These are phyloP conservation scores for Chlamydomonas incerta DNA, from an alignment of 139 green algal genomes.

Conservation along the genomic window DNA sequence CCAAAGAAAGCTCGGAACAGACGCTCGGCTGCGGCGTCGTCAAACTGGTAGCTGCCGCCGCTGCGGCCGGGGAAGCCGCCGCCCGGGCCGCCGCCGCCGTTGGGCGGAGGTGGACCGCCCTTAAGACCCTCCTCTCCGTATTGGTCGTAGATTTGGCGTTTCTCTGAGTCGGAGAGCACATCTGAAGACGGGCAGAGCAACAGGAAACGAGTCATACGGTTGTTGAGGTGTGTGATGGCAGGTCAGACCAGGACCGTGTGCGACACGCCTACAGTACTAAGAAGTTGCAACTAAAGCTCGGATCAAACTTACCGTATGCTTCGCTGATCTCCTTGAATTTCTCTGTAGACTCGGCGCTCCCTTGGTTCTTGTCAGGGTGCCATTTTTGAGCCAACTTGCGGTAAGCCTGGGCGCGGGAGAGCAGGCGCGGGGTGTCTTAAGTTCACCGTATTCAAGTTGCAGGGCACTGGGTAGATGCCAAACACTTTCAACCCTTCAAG, in stretches of 20 bases:
- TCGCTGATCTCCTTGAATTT: conserved; percentile 62
- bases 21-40: conserved; percentile 22
- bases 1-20: conserved; percentile 37
- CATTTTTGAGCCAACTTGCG: conserved; percentile 88
- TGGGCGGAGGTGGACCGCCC: conserved; percentile 20
- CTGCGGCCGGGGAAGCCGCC: conserved; percentile 35
- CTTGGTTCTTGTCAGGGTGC: conserved; percentile 78
- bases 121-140: conserved; percentile 62
- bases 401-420: conserved; percentile 67
- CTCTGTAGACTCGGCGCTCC: conserved; percentile 52
- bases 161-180: conserved; percentile 36
- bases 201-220: too few species aligned
- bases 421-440: too few species aligned
- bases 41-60: conserved; percentile 46
- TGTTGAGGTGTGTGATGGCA: too few species aligned
- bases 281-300: too few species aligned
- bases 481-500: too few species aligned
- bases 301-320: conserved; percentile 43
- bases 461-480: too few species aligned
- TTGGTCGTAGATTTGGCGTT: conserved; percentile 46
- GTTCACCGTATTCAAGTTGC: too few species aligned
- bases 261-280: too few species aligned
- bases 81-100: neutral
- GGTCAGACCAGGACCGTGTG: too few species aligned
- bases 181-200: too few species aligned